Percentiles rank a stretch among this genome's conserved stretches.
Evolutionary conservation across 441 rosid genomes (phyloP).

Genomic region (Brassica hybrid): DNA sequence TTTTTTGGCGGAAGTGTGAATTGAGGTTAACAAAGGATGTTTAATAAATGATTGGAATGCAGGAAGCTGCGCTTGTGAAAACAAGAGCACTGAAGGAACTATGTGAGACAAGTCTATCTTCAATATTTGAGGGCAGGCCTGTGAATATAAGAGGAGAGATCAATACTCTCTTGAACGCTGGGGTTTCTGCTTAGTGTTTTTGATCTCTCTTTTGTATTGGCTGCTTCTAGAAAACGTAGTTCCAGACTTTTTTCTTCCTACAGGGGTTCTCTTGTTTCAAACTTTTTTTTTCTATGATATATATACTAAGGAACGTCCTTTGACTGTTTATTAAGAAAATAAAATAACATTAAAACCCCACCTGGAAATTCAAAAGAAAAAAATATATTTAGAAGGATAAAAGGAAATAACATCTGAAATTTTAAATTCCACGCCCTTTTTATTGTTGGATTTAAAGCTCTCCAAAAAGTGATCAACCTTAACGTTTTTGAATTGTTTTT

Average conservation of each 20-base stretch:
- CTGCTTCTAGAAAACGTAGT: background rate
- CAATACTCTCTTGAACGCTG: conserved; percentile 74
- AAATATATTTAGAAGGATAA: too few relatives aligned
- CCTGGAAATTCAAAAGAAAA: too few relatives aligned
- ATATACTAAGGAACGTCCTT: too few relatives aligned
- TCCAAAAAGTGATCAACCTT: too few relatives aligned
- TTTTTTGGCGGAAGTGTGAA: background rate
- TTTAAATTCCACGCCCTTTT: too few relatives aligned
- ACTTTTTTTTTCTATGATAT: too few relatives aligned
- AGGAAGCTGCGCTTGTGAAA: conserved; percentile 84
- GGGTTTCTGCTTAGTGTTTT: conserved; percentile 53
- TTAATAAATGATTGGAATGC: conserved; percentile 45
- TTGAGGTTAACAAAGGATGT: conserved; percentile 16
- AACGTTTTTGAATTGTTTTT: too few relatives aligned
- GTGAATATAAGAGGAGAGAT: conserved; percentile 96
- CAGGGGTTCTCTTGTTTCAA: too few relatives aligned
- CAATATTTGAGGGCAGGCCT: conserved; percentile 96
- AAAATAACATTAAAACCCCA: too few relatives aligned
- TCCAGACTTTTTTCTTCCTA: background rate
- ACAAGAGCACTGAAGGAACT: conserved; percentile 90
- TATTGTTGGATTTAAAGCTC: too few relatives aligned
- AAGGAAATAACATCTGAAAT: too few relatives aligned
- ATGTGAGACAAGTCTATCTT: conserved; percentile 80
- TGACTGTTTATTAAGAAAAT: too few relatives aligned
- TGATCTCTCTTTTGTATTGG: conserved; percentile 25